These are phyloP conservation scores for Benincasa hispida DNA, from an alignment of 306 rosid genomes.

Conservation along the genomic window DNA sequence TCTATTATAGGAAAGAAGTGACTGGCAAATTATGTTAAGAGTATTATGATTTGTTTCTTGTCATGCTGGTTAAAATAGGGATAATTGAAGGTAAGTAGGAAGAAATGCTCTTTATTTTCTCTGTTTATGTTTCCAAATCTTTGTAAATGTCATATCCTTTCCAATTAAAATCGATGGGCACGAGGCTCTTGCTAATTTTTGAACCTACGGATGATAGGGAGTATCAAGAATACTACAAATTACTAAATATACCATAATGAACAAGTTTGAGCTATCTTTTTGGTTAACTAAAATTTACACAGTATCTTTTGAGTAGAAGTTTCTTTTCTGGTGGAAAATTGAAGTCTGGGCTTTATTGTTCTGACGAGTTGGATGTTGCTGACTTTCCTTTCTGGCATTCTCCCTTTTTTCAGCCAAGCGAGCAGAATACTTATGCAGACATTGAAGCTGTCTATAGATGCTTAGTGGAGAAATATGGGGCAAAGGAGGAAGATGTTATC, in stretches of 20 bases:
- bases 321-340: neutral
- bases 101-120: neutral
- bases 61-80: neutral
- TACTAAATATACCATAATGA: neutral
- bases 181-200: neutral
- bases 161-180: neutral
- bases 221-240: neutral
- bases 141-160: neutral
- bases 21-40: neutral
- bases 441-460: slow-evolving; percentile 86
- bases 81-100: neutral
- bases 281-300: neutral
- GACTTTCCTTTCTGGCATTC: neutral
- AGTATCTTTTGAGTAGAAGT: neutral
- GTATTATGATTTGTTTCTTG: neutral
- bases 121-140: neutral
- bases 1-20: neutral
- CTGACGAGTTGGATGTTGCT: neutral
- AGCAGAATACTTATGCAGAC: slow-evolving; percentile 92
- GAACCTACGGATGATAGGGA: neutral
- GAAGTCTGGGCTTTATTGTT: neutral
- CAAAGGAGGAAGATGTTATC: slow-evolving; percentile 83
- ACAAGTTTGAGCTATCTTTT: neutral
- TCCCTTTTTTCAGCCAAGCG: slow-evolving; percentile 58
- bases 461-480: slow-evolving; percentile 66